These are phyloP conservation scores for Xylaria scruposa DNA, from an alignment of 495 filamentous ascomycete genomes.

Conservation along the genomic window DNA sequence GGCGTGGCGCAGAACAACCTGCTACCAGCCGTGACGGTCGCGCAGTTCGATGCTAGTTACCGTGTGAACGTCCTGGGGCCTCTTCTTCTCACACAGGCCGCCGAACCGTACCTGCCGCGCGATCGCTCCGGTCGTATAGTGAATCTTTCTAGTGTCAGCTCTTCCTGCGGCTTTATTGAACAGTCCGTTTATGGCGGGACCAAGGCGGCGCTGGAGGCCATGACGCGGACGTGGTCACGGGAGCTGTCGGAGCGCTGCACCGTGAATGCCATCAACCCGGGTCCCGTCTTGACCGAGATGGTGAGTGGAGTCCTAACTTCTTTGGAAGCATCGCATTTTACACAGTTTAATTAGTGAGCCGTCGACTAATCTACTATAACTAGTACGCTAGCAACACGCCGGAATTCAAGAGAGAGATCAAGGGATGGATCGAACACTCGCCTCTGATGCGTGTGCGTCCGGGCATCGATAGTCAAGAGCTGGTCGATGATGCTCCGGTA, in stretches of 20 bases:
- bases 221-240: slow-evolving; percentile 87
- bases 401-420: slow-evolving; percentile 50
- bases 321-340: not conserved
- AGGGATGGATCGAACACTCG: slow-evolving; percentile 68
- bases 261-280: slow-evolving; percentile 89
- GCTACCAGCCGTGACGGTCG: slow-evolving; percentile 62
- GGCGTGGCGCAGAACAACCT: slow-evolving; percentile 67
- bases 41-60: slow-evolving; percentile 75
- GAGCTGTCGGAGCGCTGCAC: slow-evolving; percentile 80
- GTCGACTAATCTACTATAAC: not conserved
- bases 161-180: slow-evolving; percentile 69
- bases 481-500: slow-evolving; percentile 59
- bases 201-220: slow-evolving; percentile 89
- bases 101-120: slow-evolving; percentile 69
- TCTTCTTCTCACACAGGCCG: slow-evolving; percentile 77
- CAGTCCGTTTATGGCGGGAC: slow-evolving; percentile 87
- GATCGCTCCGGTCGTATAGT: slow-evolving; percentile 81
- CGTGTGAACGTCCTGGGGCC: slow-evolving; percentile 86
- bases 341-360: not conserved
- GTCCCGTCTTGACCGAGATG: slow-evolving; percentile 83
- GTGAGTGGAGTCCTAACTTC: slow-evolving; percentile 47
- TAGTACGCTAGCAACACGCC: slow-evolving; percentile 41
- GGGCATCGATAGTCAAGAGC: slow-evolving; percentile 66
- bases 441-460: slow-evolving; percentile 64
- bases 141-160: slow-evolving; percentile 75